These are phyloP conservation scores for Sequoia sempervirens DNA, from an alignment of 75 land plant genomes.

Conservation along the genomic window DNA sequence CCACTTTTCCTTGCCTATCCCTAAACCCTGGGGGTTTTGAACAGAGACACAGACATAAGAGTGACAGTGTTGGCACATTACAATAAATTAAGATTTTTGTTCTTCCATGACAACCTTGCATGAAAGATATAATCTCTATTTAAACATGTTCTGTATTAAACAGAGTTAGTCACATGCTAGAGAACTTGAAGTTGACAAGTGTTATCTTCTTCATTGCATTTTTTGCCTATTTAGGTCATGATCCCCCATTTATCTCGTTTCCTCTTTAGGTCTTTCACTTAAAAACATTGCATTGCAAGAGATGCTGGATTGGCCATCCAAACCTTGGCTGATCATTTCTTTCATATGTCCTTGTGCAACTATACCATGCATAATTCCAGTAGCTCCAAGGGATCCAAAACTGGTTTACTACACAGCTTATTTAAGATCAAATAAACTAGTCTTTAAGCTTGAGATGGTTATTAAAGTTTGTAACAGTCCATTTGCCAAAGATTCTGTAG, in stretches of 20 bases:
- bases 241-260: neutral
- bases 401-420: neutral
- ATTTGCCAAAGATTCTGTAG: neutral
- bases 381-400: neutral
- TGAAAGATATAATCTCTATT: neutral
- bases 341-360: neutral
- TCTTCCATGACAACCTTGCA: neutral
- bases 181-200: neutral
- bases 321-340: neutral
- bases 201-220: neutral
- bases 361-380: neutral
- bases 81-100: neutral
- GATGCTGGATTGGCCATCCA: neutral
- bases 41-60: too few relatives aligned
- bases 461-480: neutral
- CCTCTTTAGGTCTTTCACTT: neutral
- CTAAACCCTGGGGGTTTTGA: neutral
- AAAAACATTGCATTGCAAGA: neutral
- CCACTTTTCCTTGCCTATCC: neutral
- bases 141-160: neutral
- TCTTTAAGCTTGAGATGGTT: neutral
- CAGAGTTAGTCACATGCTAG: neutral
- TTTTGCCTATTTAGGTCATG: neutral
- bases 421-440: neutral
- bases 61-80: neutral